Conservation (phyloP, 2,329 filamentous ascomycete genomes). For the Pochonia chlamydosporia region DNA sequence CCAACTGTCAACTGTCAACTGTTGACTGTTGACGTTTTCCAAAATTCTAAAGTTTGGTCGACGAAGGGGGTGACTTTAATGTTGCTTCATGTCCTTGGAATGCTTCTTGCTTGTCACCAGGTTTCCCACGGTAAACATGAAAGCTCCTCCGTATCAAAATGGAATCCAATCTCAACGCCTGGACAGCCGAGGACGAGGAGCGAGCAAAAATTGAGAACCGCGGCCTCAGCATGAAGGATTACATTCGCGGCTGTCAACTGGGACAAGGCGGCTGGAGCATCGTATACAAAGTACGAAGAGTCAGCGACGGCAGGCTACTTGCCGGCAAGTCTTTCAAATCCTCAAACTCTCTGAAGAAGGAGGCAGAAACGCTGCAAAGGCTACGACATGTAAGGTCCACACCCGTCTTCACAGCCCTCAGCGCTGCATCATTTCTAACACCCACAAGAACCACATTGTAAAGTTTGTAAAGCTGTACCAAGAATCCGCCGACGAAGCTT, state of each 20-base stretch:
- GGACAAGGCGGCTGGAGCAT: conserved; percentile 21
- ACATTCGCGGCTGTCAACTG: conserved; percentile 17
- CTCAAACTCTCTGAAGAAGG: conserved; percentile 16
- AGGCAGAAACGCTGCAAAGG: conserved; percentile 16
- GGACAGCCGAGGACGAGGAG: conserved; percentile 16
- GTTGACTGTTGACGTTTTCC: too few species aligned
- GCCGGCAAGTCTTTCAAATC: conserved; percentile 22
- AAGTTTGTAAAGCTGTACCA: conserved; percentile 22
- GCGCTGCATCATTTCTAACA: neutral
- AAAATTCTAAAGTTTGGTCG: too few species aligned
- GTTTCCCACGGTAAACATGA: too few species aligned
- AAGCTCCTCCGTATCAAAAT: too few species aligned
- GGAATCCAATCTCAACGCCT: conserved; percentile 5
- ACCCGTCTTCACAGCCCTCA: neutral
- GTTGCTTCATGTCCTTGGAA: too few species aligned
- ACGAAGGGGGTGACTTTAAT: too few species aligned
- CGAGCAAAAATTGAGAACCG: conserved; percentile 9
- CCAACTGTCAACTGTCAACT: too few species aligned
- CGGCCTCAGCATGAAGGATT: conserved; percentile 13
- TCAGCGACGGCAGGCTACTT: conserved; percentile 17
- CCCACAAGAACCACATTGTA: conserved; percentile 18
- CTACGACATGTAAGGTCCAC: conserved; percentile 19
- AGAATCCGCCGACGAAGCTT: conserved; percentile 9
- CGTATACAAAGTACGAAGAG: conserved; percentile 22
- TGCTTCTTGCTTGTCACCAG: too few species aligned